Conservation (phyloP, 2,329 filamentous ascomycete genomes). For the Purpureocillium lavendulum region DNA sequence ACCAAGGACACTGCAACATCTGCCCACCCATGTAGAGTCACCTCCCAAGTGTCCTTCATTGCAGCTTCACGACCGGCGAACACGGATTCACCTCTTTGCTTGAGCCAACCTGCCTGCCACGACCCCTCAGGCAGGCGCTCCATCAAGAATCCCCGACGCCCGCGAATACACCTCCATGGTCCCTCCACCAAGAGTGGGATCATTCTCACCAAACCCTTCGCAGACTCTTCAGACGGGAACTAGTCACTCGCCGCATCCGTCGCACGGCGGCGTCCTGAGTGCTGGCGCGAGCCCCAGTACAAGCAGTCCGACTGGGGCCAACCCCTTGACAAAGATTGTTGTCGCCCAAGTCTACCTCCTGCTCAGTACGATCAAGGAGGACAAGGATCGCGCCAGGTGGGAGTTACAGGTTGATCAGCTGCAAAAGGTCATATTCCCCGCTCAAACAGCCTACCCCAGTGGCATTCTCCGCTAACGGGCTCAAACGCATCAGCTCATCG, state of each 20-base stretch:
- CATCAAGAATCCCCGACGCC: slow-evolving; percentile 19
- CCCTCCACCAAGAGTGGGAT: slow-evolving; percentile 54
- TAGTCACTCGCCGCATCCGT: slow-evolving; percentile 48
- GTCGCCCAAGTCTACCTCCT: slow-evolving; percentile 93
- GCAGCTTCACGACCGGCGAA: slow-evolving; percentile 13
- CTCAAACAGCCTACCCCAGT: neutral
- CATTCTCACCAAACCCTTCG: slow-evolving; percentile 54
- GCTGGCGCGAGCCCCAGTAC: slow-evolving; percentile 54
- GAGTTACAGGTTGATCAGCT: slow-evolving; percentile 87
- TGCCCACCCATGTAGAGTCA: slow-evolving; percentile 24
- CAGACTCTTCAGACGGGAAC: slow-evolving; percentile 48
- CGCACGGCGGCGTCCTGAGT: slow-evolving; percentile 48
- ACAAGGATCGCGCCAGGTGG: slow-evolving; percentile 85
- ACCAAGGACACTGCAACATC: too few relatives aligned
- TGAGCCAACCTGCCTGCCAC: slow-evolving; percentile 25
- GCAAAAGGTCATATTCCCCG: slow-evolving; percentile 62
- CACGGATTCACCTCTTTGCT: slow-evolving; percentile 9
- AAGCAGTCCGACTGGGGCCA: slow-evolving; percentile 53
- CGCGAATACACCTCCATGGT: slow-evolving; percentile 42
- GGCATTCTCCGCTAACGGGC: slow-evolving; percentile 11
- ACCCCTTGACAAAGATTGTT: slow-evolving; percentile 81
- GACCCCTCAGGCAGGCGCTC: slow-evolving; percentile 27
- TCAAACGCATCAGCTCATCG: slow-evolving; percentile 59
- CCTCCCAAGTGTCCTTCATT: slow-evolving; percentile 14
- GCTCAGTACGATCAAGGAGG: slow-evolving; percentile 89